These are phyloP conservation scores for Geotrichum armillariae DNA, from an alignment of 1,139 yeast species.

Conservation along the genomic window DNA sequence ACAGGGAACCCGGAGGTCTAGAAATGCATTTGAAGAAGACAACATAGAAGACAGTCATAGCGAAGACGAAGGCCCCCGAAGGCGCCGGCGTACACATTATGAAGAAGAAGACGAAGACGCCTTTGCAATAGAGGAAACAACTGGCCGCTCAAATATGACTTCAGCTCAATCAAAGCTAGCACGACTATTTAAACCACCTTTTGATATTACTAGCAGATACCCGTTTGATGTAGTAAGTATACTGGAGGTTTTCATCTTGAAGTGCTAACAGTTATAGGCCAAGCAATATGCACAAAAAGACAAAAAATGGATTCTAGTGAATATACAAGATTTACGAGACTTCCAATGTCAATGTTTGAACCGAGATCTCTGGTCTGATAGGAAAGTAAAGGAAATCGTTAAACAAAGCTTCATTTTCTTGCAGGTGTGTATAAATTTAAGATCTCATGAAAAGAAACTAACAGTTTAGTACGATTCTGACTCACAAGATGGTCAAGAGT, in stretches of 20 bases:
- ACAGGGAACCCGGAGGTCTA: slow-evolving; percentile 13
- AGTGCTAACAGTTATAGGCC: slow-evolving; percentile 47
- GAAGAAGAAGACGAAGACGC: background rate
- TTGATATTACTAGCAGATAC: slow-evolving; percentile 73
- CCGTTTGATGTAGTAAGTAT: slow-evolving; percentile 50
- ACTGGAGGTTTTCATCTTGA: background rate
- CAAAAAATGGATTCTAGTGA: slow-evolving; percentile 80
- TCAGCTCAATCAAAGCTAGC: slow-evolving; percentile 75
- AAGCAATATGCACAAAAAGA: slow-evolving; percentile 60
- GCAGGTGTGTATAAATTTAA: slow-evolving; percentile 27
- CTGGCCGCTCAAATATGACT: slow-evolving; percentile 41
- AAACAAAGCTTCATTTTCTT: slow-evolving; percentile 71
- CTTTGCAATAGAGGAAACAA: slow-evolving; percentile 23
- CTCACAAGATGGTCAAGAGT: slow-evolving; percentile 70
- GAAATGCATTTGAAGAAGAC: slow-evolving; percentile 26
- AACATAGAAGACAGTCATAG: background rate
- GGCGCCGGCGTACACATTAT: too few species aligned
- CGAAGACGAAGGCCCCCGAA: background rate
- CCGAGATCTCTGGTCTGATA: slow-evolving; percentile 88
- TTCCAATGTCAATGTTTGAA: slow-evolving; percentile 87
- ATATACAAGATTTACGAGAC: slow-evolving; percentile 81
- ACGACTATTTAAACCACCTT: slow-evolving; percentile 85
- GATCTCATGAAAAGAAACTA: background rate
- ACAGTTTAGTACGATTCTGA: slow-evolving; percentile 57
- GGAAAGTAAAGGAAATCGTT: slow-evolving; percentile 63